Base-by-base conservation (phyloP, 164 flowering plant species). In the Dillenia suffruticosa region DNA sequence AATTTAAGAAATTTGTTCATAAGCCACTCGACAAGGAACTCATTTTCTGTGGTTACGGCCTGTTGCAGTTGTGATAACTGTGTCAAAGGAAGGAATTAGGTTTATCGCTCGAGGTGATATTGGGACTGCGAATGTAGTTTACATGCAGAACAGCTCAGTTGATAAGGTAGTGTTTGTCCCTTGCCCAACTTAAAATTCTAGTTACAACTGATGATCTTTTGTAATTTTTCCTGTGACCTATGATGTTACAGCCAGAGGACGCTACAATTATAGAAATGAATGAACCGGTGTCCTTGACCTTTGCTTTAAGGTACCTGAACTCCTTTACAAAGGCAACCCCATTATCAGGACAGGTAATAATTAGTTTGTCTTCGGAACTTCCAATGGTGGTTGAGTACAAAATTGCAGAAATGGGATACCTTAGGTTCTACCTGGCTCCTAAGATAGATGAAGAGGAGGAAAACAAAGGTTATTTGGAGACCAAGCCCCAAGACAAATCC, bases 291-390 rank as follows among this genome's bases (percentile, higher is more conserved):
- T 53, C 64, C 7, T 52, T 71, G 68, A 61, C 75, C 17, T 71
- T 75, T 65, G 72, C 75, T 0, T 68, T 62, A 15, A 69, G 70
- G 46, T 71, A 71, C 54, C 10, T 74, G 58, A 74, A 66, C 59
- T 67, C 75, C 3, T 75, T 68, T 22, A 65, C 78, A 14, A 71
- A 75, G 66, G 78, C 75, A 49, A 71, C 72, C 43, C 70, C 68
- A 49, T 49, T 71, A 46, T 58, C 68, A 19, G 59, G 26, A 64
- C 58, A 61, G 13, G 76, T 75, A 49, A 68, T 67, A 10, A 58
- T 72, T 53, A 75, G 73, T 67, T 8, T 71, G 53, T 65, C 70
- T 16, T 68, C 75, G 2, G 73, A 75, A 54, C 67, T 71, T 19
- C 73, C 78, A 1, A 62, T 62, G 7, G 75, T 62, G 50, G 67